Evolutionary conservation across 1,139 yeast genomes (phyloP).

Genomic region (Yamadazyma buinensis): DNA sequence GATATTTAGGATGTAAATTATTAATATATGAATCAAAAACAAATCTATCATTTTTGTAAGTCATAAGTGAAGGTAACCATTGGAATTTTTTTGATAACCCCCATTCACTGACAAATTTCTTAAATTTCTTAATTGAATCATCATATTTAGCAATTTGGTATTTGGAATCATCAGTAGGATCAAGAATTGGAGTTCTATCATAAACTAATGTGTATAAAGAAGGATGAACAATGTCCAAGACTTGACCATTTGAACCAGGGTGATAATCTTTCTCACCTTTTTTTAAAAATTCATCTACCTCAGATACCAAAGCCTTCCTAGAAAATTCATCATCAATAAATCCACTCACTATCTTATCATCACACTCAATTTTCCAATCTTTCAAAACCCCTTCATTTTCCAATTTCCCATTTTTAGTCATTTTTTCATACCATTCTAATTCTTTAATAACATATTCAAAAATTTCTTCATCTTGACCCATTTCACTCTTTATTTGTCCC

Average conservation of each 20-base stretch:
- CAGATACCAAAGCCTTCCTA: slow-evolving; percentile 10
- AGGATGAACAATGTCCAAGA: slow-evolving; percentile 42
- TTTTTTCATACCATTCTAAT: slow-evolving; percentile 24
- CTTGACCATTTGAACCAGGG: slow-evolving; percentile 32
- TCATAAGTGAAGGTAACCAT: slow-evolving; percentile 29
- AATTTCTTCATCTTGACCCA: slow-evolving; percentile 16
- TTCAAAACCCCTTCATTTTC: no score
- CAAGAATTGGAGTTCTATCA: slow-evolving; percentile 27
- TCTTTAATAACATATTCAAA: slow-evolving; percentile 24
- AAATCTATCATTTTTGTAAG: slow-evolving; percentile 8
- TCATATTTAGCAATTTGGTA: slow-evolving; percentile 11
- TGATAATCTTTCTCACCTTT: slow-evolving; percentile 30
- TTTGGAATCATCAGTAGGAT: slow-evolving; percentile 2
- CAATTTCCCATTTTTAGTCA: slow-evolving; percentile 9
- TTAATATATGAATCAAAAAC: slow-evolving; percentile 33
- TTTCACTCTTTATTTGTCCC: slow-evolving; percentile 10
- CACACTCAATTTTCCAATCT: slow-evolving; percentile 14
- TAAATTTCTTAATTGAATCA: slow-evolving; percentile 14
- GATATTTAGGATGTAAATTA: slow-evolving; percentile 31
- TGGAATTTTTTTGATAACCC: slow-evolving; percentile 25
- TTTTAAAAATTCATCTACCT: slow-evolving; percentile 12
- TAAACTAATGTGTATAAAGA: slow-evolving; percentile 38
- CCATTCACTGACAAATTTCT: slow-evolving; percentile 15
- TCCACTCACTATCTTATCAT: slow-evolving; percentile 18
- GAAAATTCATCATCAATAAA: slow-evolving; percentile 12